Evolutionary conservation across 2,329 filamentous ascomycete species (phyloP), one percentile per base, ranked within the genome.

Genomic region (Cladophialophora bantiana): DNA sequence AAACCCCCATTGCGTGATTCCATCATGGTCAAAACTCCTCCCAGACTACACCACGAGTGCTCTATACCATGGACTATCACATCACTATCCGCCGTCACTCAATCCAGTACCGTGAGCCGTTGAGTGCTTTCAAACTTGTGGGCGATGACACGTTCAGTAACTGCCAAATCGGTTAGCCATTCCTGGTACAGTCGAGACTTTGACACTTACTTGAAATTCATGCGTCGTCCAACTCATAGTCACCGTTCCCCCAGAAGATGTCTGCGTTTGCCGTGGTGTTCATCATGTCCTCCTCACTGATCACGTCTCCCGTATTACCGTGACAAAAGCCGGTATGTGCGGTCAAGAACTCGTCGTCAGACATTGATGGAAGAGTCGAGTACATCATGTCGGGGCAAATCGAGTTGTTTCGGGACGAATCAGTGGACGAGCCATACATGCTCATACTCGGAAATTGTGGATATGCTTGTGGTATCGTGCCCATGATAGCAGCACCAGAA

Each of bases 21-120:
- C 45, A 52, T 59, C 61, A 67, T 62, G 67, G 48, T 52, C 35
- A 62, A 65, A 67, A 67, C 69, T 67, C 67, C 64, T 68, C 69
- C 69, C 67, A 57, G 69, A 71, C 67, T 69, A 68, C 69, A 69
- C 69, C 69, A 69, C 69, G 69, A 66, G 64, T 68, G 69, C 58
- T 59, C 61, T 45, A 40, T 56, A 34, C 40, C 66, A 60, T 61
- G 59, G 38, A 62, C 26, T 53, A 61, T 36, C 58, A 68, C 58
- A 55, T 55, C 15, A 32, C 18, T 36, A 38, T 45, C 40, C 45
- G 60, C 48, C 64, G 50, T 55, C 45, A 59, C 50, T 18, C 42
- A 18, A 45, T 34, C 38, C 56, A 31, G 32, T 10, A 13, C 12
- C 7, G 5, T 18, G 10, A 20, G 20, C 38, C 26, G 10, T 13